phyloP scores from a whole-genome alignment of 768 basidiomycete species.

The Podaxis pistillaris region DNA sequence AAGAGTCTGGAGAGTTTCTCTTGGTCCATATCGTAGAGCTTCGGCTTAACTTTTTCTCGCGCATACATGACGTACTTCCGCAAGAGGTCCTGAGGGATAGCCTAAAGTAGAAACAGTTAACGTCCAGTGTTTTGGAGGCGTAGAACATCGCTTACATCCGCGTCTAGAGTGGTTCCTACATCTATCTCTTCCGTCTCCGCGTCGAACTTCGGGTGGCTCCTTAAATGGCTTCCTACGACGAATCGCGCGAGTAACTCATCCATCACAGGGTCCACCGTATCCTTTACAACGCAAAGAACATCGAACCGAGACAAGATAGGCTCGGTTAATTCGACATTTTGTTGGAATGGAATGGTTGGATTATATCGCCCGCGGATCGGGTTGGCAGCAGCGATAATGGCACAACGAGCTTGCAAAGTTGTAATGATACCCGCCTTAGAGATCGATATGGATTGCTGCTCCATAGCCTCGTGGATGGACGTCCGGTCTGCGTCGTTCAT shows the following conservation, averaged over 20 bases:
- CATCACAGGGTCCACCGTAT: constrained; percentile 93
- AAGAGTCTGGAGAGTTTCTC: constrained; percentile 94
- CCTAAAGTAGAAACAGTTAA: constrained; percentile 40
- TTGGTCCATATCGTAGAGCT: constrained; percentile 92
- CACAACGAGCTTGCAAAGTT: constrained; percentile 95
- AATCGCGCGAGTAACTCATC: constrained; percentile 96
- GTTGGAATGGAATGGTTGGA: constrained; percentile 96
- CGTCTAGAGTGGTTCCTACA: constrained; percentile 85
- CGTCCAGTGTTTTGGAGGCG: constrained; percentile 4
- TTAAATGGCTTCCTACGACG: constrained; percentile 94
- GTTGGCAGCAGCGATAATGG: constrained; percentile 97
- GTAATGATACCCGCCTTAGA: constrained; percentile 99
- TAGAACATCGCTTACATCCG: constrained; percentile 64
- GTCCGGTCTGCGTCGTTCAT: constrained; percentile 99
- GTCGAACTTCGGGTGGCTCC: constrained; percentile 93
- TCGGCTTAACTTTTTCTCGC: constrained; percentile 87
- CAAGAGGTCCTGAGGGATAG: constrained; percentile 95
- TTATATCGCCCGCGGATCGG: constrained; percentile 97
- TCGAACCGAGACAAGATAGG: constrained; percentile 98
- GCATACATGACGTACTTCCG: constrained; percentile 99
- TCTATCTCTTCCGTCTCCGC: constrained; percentile 87
- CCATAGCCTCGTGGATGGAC: constrained; percentile 99
- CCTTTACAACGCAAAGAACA: constrained; percentile 97
- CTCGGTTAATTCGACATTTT: constrained; percentile 98
- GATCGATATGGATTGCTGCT: constrained; percentile 98